Evolutionary conservation across 805 yeast species (phyloP).

Genomic region (Cyberlindnera petersonii): DNA sequence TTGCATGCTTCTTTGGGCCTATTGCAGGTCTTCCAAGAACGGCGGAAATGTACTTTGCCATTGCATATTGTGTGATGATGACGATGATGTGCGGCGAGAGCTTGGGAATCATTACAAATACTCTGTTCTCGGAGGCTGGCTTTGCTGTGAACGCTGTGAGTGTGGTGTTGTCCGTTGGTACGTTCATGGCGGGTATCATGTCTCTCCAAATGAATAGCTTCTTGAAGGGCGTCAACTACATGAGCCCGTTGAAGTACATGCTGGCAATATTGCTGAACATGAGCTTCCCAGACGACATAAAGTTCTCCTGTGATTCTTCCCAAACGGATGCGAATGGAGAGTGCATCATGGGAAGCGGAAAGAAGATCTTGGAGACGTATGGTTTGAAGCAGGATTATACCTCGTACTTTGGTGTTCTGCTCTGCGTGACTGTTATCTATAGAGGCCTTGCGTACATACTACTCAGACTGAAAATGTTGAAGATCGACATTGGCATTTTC

Average conservation of each 20-base stretch:
- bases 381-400: conserved; percentile 31
- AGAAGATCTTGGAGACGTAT: conserved; percentile 50
- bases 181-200: conserved; percentile 82
- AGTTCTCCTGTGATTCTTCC: conserved; percentile 43
- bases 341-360: conserved; percentile 53
- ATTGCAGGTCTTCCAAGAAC: conserved; percentile 72
- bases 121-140: conserved; percentile 70
- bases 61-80: conserved; percentile 49
- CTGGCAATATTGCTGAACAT: conserved; percentile 48
- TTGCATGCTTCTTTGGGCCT: conserved; percentile 60
- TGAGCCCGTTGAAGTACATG: conserved; percentile 77
- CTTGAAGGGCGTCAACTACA: conserved; percentile 64
- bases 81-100: conserved; percentile 78
- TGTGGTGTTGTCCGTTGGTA: conserved; percentile 61
- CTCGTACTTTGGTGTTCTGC: conserved; percentile 35
- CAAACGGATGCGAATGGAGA: conserved; percentile 33
- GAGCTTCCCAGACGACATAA: conserved; percentile 45
- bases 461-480: conserved; percentile 19
- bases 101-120: conserved; percentile 75
- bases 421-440: conserved; percentile 40
- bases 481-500: conserved; percentile 21
- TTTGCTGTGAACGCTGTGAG: conserved; percentile 75
- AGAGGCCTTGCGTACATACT: conserved; percentile 35
- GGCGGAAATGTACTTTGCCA: conserved; percentile 60
- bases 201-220: conserved; percentile 71